Conservation (phyloP, 345 rosid species). For the Brassica carinata region DNA sequence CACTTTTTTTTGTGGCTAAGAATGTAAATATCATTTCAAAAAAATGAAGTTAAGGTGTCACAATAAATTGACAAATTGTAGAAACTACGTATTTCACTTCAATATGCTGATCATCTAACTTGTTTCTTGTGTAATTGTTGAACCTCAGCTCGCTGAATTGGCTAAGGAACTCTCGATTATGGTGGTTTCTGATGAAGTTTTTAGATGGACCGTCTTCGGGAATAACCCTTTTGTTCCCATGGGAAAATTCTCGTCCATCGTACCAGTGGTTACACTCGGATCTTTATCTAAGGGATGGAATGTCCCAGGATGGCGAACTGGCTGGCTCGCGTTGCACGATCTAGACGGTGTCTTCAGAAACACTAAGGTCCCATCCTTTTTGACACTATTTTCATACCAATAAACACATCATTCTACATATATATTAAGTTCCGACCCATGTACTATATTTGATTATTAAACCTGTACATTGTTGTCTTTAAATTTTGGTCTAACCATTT, state of each 20-base stretch:
- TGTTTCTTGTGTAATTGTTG: neutral
- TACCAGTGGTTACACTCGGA: constrained; percentile 56
- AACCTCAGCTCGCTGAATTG: constrained; percentile 51
- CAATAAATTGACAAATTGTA: neutral
- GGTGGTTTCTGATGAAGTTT: constrained; percentile 65
- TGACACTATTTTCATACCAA: neutral
- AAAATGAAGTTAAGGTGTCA: neutral
- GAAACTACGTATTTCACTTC: neutral
- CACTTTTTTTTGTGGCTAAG: neutral
- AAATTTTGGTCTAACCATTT: neutral
- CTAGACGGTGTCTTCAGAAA: constrained; percentile 42
- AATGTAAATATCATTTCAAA: neutral
- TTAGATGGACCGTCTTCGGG: constrained; percentile 51
- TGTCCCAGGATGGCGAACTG: constrained; percentile 65
- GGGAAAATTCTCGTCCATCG: constrained; percentile 54
- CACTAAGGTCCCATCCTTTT: constrained; percentile 39
- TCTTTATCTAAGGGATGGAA: constrained; percentile 61
- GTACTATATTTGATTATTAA: neutral
- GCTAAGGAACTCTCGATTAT: constrained; percentile 49
- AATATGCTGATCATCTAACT: neutral
- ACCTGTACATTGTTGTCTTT: neutral
- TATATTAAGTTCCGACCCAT: neutral
- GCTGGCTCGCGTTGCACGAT: constrained; percentile 55
- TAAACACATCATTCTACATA: neutral
- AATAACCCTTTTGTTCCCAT: constrained; percentile 48